Evolutionary conservation across 176 grass and related monocot species (phyloP).

Genomic region (Avena insularis): DNA sequence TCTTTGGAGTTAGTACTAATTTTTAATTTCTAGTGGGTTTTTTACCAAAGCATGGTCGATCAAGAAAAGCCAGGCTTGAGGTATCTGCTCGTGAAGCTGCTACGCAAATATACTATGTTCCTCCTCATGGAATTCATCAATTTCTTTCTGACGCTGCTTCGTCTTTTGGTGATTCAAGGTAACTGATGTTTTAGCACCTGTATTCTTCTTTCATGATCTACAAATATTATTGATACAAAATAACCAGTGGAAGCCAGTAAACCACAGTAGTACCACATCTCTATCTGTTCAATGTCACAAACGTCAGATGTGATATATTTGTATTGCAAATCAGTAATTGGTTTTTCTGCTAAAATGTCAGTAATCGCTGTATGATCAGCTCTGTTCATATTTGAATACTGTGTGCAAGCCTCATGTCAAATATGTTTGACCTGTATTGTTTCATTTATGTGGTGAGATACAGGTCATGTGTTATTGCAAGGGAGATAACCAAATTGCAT

Average conservation of each 20-base stretch:
- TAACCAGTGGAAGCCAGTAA: background rate
- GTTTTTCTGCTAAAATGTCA: background rate
- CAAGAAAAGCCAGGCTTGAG: conserved; percentile 75
- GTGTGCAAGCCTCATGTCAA: conserved; percentile 21
- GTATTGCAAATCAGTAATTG: background rate
- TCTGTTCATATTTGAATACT: conserved; percentile 28
- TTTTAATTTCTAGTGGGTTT: conserved; percentile 81
- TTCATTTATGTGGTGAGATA: conserved; percentile 31
- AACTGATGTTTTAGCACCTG: conserved; percentile 16
- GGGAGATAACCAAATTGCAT: conserved; percentile 98
- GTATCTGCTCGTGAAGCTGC: conserved; percentile 73
- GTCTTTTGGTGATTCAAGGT: conserved; percentile 82
- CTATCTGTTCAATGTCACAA: background rate
- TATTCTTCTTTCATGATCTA: background rate
- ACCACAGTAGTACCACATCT: background rate
- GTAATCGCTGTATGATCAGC: conserved; percentile 5
- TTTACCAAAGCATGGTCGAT: conserved; percentile 79
- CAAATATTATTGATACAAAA: conserved; percentile 20
- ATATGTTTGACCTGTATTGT: conserved; percentile 31
- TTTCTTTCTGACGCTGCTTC: conserved; percentile 78
- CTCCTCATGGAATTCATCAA: conserved; percentile 86
- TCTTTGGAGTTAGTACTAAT: conserved; percentile 25
- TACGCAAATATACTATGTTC: conserved; percentile 94
- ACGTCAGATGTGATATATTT: conserved; percentile 18
- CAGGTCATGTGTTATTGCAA: conserved; percentile 95